Evolutionary conservation across 441 rosid species (phyloP).

Genomic region (Populus hybrid): DNA sequence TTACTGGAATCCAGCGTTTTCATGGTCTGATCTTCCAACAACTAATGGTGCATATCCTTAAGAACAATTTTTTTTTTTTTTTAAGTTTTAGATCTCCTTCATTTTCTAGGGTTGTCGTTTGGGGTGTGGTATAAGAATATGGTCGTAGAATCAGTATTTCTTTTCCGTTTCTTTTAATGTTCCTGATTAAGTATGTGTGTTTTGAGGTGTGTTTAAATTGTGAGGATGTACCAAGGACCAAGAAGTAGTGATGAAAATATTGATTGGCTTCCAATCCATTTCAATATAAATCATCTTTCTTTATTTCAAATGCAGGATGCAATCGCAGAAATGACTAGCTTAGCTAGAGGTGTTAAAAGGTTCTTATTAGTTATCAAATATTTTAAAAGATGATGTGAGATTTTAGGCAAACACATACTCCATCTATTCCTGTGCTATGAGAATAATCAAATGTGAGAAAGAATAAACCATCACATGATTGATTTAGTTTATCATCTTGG

Average conservation of each 20-base stretch:
- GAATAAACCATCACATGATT: not conserved
- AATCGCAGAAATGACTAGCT: not conserved
- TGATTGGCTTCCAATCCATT: constrained; percentile 3
- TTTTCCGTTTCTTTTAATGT: not conserved
- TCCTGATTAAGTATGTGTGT: constrained; percentile 23
- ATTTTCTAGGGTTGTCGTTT: constrained; percentile 22
- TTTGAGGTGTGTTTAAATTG: constrained; percentile 38
- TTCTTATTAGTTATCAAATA: not conserved
- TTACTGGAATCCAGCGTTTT: constrained; percentile 58
- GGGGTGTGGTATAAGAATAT: constrained; percentile 43
- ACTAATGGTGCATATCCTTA: constrained; percentile 58
- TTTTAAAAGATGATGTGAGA: not conserved
- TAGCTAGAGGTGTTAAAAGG: not conserved
- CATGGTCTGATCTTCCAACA: constrained; percentile 65
- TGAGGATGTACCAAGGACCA: constrained; percentile 28
- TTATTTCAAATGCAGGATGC: not conserved
- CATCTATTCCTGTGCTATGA: not conserved
- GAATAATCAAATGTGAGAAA: not conserved
- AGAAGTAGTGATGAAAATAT: constrained; percentile 15
- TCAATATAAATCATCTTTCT: constrained; percentile 7
- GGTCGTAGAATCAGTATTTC: constrained; percentile 25
- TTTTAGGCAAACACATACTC: not conserved
- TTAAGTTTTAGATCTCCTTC: constrained; percentile 10
- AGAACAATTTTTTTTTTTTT: constrained; percentile 11
- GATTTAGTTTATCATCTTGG: constrained; percentile 5